phyloP scores from a whole-genome alignment of 495 filamentous ascomycete genomes.

The Cryomyces minteri region DNA sequence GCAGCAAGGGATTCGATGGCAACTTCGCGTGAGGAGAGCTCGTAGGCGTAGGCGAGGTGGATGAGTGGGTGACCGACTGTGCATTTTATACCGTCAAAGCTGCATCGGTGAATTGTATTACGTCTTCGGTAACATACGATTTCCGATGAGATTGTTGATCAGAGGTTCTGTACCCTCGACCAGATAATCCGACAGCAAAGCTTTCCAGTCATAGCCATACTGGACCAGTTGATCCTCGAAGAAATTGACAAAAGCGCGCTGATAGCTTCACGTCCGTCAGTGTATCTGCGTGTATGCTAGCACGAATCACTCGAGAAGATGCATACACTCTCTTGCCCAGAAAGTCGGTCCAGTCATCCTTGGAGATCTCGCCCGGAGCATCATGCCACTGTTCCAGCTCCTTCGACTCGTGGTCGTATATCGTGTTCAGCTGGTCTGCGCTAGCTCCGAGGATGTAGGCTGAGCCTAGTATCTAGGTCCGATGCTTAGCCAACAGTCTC shows the following conservation, averaged over 20 bases:
- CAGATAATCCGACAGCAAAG: conserved; percentile 54
- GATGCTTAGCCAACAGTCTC: conserved; percentile 8
- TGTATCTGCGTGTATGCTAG: neutral
- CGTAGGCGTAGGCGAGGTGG: conserved; percentile 76
- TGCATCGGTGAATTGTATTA: conserved; percentile 3
- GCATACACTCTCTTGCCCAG: conserved; percentile 45
- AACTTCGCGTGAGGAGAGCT: conserved; percentile 58
- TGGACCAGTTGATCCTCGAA: conserved; percentile 75
- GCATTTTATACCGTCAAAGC: neutral
- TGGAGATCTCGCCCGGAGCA: conserved; percentile 63
- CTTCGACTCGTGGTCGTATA: conserved; percentile 63
- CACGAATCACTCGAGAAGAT: conserved; percentile 4
- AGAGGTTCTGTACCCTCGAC: conserved; percentile 59
- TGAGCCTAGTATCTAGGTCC: conserved; percentile 45
- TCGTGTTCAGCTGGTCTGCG: conserved; percentile 44
- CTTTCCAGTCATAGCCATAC: conserved; percentile 68
- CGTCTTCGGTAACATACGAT: conserved; percentile 52
- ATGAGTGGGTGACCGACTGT: conserved; percentile 76
- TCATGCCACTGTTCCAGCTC: conserved; percentile 65
- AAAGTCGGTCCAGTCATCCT: conserved; percentile 72
- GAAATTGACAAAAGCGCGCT: conserved; percentile 79
- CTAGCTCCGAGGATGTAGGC: conserved; percentile 70
- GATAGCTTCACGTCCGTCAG: conserved; percentile 34
- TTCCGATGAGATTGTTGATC: conserved; percentile 55
- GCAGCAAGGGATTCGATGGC: conserved; percentile 71